phyloP scores from a whole-genome alignment of 164 flowering plant genomes.

The Taxillus chinensis region DNA sequence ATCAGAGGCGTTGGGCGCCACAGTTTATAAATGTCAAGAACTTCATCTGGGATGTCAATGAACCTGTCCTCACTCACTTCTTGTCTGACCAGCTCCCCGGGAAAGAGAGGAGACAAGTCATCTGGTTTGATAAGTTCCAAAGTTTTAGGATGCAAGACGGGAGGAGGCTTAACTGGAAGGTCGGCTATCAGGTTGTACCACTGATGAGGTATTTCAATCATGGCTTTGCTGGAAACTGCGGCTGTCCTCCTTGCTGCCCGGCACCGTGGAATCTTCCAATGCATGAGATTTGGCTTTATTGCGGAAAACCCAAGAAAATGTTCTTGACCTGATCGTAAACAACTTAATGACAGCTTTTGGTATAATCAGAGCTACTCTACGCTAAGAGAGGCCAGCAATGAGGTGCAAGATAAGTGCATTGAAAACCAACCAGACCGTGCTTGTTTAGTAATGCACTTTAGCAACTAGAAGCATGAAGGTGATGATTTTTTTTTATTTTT shows the following conservation, averaged over 20 bases:
- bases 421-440: too few species aligned
- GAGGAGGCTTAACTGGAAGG: slow-evolving; percentile 83
- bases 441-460: too few species aligned
- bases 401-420: too few species aligned
- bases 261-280: slow-evolving; percentile 17
- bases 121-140: slow-evolving; percentile 54
- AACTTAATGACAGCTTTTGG: background rate
- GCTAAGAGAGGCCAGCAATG: too few species aligned
- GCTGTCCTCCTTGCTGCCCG: slow-evolving; percentile 18
- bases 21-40: slow-evolving; percentile 66
- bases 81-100: slow-evolving; percentile 76
- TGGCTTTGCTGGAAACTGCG: slow-evolving; percentile 14
- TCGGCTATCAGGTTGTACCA: slow-evolving; percentile 92
- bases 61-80: slow-evolving; percentile 58
- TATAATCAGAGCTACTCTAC: background rate
- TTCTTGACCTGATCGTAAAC: slow-evolving; percentile 17
- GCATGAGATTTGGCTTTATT: slow-evolving; percentile 12
- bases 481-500: too few species aligned
- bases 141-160: slow-evolving; percentile 67
- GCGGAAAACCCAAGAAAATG: slow-evolving; percentile 19
- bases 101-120: slow-evolving; percentile 75
- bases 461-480: too few species aligned
- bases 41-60: slow-evolving; percentile 82
- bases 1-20: slow-evolving; percentile 98
- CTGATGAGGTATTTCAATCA: slow-evolving; percentile 41